Percentiles rank a stretch among this genome's conserved stretches.
Conservation (phyloP, 2,329 filamentous ascomycete genomes). For the Lomentospora prolificans region DNA sequence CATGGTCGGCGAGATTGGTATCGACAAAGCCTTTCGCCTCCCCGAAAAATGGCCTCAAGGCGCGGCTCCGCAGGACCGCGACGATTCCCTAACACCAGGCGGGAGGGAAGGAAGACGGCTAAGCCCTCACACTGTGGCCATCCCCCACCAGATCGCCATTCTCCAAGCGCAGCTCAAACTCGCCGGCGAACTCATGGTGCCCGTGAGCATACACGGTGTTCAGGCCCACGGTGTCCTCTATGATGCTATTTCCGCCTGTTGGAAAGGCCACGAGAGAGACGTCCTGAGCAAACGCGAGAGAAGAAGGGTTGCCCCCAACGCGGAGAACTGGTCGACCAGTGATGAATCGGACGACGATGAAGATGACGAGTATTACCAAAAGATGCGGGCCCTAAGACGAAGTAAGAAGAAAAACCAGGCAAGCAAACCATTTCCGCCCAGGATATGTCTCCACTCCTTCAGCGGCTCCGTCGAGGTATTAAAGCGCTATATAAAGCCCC, state of each 20-base stretch:
- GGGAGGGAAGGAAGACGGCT: slow-evolving; percentile 60
- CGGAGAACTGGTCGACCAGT: slow-evolving; percentile 32
- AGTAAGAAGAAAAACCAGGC: slow-evolving; percentile 12
- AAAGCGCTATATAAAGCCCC: slow-evolving; percentile 64
- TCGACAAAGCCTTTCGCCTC: slow-evolving; percentile 69
- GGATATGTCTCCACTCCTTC: slow-evolving; percentile 91
- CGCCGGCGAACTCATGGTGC: slow-evolving; percentile 55
- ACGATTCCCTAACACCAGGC: slow-evolving; percentile 49
- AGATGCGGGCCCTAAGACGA: slow-evolving; percentile 11
- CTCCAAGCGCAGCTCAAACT: slow-evolving; percentile 60
- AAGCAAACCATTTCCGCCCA: slow-evolving; percentile 65
- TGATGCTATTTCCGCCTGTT: slow-evolving; percentile 53
- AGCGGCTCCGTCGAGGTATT: slow-evolving; percentile 68
- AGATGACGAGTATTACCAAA: slow-evolving; percentile 16
- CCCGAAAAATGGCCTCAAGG: slow-evolving; percentile 46
- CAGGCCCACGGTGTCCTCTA: slow-evolving; percentile 65
- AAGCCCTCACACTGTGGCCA: slow-evolving; percentile 56
- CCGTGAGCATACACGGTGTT: slow-evolving; percentile 64
- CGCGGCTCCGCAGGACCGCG: slow-evolving; percentile 15
- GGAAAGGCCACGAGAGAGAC: slow-evolving; percentile 60
- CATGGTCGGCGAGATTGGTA: slow-evolving; percentile 66
- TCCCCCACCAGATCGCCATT: slow-evolving; percentile 58
- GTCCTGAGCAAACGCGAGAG: slow-evolving; percentile 50
- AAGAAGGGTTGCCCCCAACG: slow-evolving; percentile 35
- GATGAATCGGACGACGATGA: slow-evolving; percentile 14